Conservation (phyloP, 306 rosid genomes). For the Fagus crenata region DNA sequence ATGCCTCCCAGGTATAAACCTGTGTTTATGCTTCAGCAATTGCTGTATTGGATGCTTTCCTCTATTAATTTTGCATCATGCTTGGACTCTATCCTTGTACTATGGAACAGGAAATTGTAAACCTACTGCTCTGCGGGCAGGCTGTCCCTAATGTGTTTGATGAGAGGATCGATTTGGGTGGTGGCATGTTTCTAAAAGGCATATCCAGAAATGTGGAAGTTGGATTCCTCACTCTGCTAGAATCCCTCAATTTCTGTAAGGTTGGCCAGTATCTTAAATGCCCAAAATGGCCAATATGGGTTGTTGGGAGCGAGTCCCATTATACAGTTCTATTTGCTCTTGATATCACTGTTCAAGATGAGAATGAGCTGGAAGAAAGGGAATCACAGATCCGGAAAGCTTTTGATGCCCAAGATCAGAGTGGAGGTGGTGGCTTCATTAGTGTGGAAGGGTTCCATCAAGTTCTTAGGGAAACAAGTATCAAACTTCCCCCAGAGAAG, state of each 20-base stretch:
- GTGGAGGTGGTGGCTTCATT: constrained; percentile 97
- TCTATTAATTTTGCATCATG: neutral
- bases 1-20: constrained; percentile 86
- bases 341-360: constrained; percentile 75
- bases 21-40: constrained; percentile 16
- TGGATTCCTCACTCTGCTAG: constrained; percentile 85
- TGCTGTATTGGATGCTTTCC: constrained; percentile 21
- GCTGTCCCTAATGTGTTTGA: constrained; percentile 94
- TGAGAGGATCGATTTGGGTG: constrained; percentile 92
- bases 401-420: constrained; percentile 90
- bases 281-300: constrained; percentile 99
- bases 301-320: constrained; percentile 92
- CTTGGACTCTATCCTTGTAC: constrained; percentile 18
- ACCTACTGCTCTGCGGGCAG: constrained; percentile 82
- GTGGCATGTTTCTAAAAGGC: constrained; percentile 91
- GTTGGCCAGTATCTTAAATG: constrained; percentile 81
- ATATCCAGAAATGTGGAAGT: constrained; percentile 77
- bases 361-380: constrained; percentile 92
- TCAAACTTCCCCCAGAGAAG: constrained; percentile 67
- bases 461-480: constrained; percentile 67
- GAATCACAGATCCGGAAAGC: constrained; percentile 88
- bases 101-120: constrained; percentile 80
- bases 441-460: constrained; percentile 89
- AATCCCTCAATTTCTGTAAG: constrained; percentile 88
- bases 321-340: constrained; percentile 90